These are phyloP conservation scores for Sugiyamaella marilandica DNA, from an alignment of 805 yeast species.

Conservation along the genomic window DNA sequence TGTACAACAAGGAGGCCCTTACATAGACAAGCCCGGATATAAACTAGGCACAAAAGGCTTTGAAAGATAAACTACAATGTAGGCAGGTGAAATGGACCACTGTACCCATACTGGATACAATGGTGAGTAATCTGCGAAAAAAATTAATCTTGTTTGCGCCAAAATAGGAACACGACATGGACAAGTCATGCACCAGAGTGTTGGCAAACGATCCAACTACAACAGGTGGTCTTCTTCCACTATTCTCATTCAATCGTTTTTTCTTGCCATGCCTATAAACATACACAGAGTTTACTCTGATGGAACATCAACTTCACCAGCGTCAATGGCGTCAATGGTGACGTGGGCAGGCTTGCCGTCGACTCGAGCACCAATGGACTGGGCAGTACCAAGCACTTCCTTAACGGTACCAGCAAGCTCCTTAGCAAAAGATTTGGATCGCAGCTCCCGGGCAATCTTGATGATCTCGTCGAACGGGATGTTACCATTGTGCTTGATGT, in stretches of 20 bases:
- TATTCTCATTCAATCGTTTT: slow-evolving; percentile 5
- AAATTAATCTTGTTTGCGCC: slow-evolving; percentile 73
- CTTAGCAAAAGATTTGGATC: slow-evolving; percentile 97
- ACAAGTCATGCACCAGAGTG: slow-evolving; percentile 79
- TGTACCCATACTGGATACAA: slow-evolving; percentile 42
- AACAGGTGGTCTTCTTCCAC: no score
- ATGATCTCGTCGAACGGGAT: slow-evolving; percentile 92
- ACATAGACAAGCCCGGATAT: not conserved
- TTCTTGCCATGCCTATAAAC: slow-evolving; percentile 11
- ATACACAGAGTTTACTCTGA: slow-evolving; percentile 20
- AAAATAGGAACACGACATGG: slow-evolving; percentile 81
- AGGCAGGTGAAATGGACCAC: slow-evolving; percentile 68
- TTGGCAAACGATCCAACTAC: slow-evolving; percentile 57
- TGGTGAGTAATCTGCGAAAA: slow-evolving; percentile 70
- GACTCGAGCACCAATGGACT: slow-evolving; percentile 99
- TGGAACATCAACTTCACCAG: slow-evolving; percentile 83
- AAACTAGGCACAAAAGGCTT: no score
- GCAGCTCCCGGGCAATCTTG: slow-evolving; percentile 97
- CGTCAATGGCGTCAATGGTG: slow-evolving; percentile 96
- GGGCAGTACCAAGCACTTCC: slow-evolving; percentile 99
- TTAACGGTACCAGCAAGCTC: slow-evolving; percentile 92
- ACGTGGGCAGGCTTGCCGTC: slow-evolving; percentile 99
- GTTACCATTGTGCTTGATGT: slow-evolving; percentile 99
- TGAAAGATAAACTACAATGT: slow-evolving; percentile 25
- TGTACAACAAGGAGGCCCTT: slow-evolving; percentile 17